Base-by-base conservation (phyloP, 192 early-diverging fungal genomes). In the Coemansia javaensis region DNA sequence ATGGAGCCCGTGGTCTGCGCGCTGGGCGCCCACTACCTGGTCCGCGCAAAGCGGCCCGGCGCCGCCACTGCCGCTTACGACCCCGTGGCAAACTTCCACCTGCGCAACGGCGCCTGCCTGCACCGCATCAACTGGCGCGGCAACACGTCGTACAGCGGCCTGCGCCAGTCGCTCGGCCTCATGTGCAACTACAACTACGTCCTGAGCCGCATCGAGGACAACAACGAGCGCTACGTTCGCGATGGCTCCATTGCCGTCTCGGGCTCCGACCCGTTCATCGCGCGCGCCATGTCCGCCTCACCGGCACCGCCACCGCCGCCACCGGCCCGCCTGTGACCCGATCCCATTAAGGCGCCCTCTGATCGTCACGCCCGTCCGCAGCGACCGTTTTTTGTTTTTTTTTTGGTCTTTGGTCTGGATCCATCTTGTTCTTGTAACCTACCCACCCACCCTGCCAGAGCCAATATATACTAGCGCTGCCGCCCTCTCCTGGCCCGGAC, bases 181-280 rank as follows among this genome's bases (percentile, higher is more conserved):
- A 98, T 98, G 94, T 80, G 89, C 36, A 96, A 98, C 63, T 97
- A 94, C 62, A 80, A 88, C 45, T 97, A 97, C 59, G 63, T 85
- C 9, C 50, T 89, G 31, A 73, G 80, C 27, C 67, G 78, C 16
- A 75, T 94, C 44, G 91, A 93, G 61, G 63, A 68, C 39, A 94
- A 97, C 77, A 91, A 91, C 50, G 75, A 88, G 59, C 59, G 77
- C 23, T 89, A 89, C 53, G 56, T 85, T 12, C 62, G 66, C 4
- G 50, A 82, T 32, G 87, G 87, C 6, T 72, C 59, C 6, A 85
- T 89, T 35, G 80, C 73, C 15, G 61, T 81, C 7, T 66, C 63
- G 3, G 63, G 69, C 9, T 32, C 44, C 24, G 69, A 73, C 14
- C 57, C 62, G 2, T 73, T 43, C 34, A 45, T 73, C 28, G 53